Conservation (phyloP, 1,284 basidiomycete genomes). For the Phylloboletellus chloephorus region DNA sequence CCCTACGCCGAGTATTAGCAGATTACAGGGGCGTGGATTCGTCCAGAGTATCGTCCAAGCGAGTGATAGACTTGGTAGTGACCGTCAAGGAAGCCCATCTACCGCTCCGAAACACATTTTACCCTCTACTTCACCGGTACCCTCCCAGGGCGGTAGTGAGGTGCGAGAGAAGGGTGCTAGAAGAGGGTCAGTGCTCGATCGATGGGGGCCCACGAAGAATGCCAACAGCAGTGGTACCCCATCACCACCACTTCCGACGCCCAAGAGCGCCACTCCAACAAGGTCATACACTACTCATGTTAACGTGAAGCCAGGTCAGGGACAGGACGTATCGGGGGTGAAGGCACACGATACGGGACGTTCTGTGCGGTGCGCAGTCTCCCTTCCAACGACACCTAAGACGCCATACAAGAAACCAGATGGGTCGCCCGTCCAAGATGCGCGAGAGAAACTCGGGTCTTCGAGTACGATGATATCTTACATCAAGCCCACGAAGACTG, state of each 20-base stretch:
- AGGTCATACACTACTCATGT: slow-evolving; percentile 15
- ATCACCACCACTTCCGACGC: slow-evolving; percentile 33
- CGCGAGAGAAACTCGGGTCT: slow-evolving; percentile 38
- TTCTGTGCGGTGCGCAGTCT: slow-evolving; percentile 24
- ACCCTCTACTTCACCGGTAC: slow-evolving; percentile 32
- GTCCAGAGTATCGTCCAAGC: slow-evolving; percentile 74
- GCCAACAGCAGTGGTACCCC: slow-evolving; percentile 21
- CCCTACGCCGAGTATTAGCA: slow-evolving; percentile 71
- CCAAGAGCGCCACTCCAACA: slow-evolving; percentile 31
- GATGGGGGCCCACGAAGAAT: slow-evolving; percentile 49
- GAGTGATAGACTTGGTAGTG: slow-evolving; percentile 46
- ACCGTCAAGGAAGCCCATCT: slow-evolving; percentile 26
- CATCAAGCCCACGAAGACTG: slow-evolving; percentile 47
- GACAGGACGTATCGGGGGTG: slow-evolving; percentile 19
- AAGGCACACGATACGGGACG: slow-evolving; percentile 30
- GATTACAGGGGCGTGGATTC: slow-evolving; percentile 77
- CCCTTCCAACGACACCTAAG: slow-evolving; percentile 27
- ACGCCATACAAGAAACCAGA: slow-evolving; percentile 25
- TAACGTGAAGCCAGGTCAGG: slow-evolving; percentile 16
- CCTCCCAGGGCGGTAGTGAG: slow-evolving; percentile 29
- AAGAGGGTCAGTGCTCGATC: slow-evolving; percentile 57
- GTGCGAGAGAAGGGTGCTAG: slow-evolving; percentile 32
- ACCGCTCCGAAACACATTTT: slow-evolving; percentile 20
- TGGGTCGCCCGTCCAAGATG: slow-evolving; percentile 10
- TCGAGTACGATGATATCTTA: slow-evolving; percentile 48